Evolutionary conservation across 768 basidiomycete genomes (phyloP), one percentile per base, ranked within the genome.

Genomic region (Tephrocybe rancida): DNA sequence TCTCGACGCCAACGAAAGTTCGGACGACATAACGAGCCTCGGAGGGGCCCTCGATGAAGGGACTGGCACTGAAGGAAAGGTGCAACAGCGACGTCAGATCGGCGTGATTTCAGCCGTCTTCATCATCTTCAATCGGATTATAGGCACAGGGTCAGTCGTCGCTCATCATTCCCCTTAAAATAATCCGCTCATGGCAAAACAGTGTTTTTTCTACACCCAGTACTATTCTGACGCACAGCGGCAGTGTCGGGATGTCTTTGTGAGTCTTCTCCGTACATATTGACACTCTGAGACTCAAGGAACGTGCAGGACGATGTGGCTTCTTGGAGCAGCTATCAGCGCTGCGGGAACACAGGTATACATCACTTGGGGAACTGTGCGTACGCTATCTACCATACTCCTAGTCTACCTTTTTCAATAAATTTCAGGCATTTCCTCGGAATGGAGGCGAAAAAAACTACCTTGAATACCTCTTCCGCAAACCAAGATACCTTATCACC

Each of bases 391-490:
- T 21, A 6, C 5, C 39, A 41, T 22, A 13, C 39, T 19, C 13
- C n/a, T 41, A 22, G 30, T 7, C n/a, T 32, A 32, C 30, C 13
- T 32, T 32, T 13, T 32, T 6, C 6, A 6, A 22, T 22, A 21
- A 3, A 7, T n/a, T 41, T 13, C 29, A 75, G 83, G 85, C 78
- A 11, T 64, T 88, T 1, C 87, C 87, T 1, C 71, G 75, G 16
- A 86, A 75, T 43, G 87, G 87, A 10, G 87, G 83, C n/a, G 86
- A 88, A 67, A 87, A 87, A 65, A 85, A 81, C 41, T 89, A 88
- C 59, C 70, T 88, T 44, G 84, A 86, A 59, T 86, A 77, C 60
- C 68, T 87, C 19, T 87, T 76, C 65, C 71, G 76, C 41, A 75
- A 71, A 32, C 87, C 86, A 11, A 77, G 71, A 46, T 82, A 78